A percentile compares a stretch with the other conserved stretches of the same genome.
phyloP scores from a whole-genome alignment of 2,329 filamentous ascomycete species.

The Xenosphaeropsis pyriputrescens region DNA sequence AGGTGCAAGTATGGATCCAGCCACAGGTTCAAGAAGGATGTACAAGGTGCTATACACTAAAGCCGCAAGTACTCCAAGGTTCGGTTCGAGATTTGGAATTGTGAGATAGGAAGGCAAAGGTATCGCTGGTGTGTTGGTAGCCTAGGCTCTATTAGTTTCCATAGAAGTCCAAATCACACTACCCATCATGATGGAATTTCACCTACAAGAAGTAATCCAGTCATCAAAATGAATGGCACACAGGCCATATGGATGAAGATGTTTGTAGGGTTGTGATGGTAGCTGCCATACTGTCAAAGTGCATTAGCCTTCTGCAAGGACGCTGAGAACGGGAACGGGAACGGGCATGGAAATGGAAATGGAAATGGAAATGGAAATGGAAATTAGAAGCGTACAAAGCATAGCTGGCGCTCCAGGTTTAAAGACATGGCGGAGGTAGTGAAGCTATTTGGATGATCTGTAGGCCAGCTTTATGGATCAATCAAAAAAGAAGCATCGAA shows the following conservation, averaged over 20 bases:
- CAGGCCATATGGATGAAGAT: conserved; percentile 67
- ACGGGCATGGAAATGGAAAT: no score
- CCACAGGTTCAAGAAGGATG: conserved; percentile 85
- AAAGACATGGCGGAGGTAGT: conserved; percentile 36
- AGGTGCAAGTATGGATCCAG: conserved; percentile 62
- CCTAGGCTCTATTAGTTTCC: conserved; percentile 24
- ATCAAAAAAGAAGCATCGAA: no score
- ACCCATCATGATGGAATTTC: no score
- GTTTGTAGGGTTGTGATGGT: conserved; percentile 68
- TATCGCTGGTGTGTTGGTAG: conserved; percentile 46
- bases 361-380: no score
- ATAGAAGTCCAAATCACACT: no score
- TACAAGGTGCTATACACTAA: conserved; percentile 67
- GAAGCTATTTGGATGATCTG: no score
- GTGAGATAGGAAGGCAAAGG: conserved; percentile 52
- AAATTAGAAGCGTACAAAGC: conserved; percentile 62
- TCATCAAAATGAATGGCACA: conserved; percentile 62
- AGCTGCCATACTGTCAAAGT: conserved; percentile 57
- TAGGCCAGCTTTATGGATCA: no score
- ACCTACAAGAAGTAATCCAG: conserved; percentile 56
- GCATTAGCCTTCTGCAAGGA: conserved; percentile 4
- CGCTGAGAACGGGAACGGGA: conserved; percentile 1
- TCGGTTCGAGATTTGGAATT: conserved; percentile 51
- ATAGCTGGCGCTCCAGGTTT: conserved; percentile 68
- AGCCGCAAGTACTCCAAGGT: conserved; percentile 47